These are phyloP conservation scores for Suillus luteus DNA, from an alignment of 768 basidiomycete species.

Conservation along the genomic window DNA sequence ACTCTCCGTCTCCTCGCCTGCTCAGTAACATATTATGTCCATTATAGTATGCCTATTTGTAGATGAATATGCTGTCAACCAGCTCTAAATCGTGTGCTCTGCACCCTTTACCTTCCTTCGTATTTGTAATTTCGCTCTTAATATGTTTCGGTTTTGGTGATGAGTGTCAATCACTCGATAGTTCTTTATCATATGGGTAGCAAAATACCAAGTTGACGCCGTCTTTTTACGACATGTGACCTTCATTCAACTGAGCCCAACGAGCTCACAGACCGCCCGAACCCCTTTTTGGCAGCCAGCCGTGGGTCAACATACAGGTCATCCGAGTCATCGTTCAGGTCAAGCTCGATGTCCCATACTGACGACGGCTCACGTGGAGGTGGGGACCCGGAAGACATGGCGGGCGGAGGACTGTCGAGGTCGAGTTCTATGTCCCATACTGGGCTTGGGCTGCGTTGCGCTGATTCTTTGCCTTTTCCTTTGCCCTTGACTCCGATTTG, in stretches of 20 bases:
- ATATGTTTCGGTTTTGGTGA: not conserved
- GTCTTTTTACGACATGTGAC: not conserved
- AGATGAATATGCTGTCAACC: conserved; percentile 4
- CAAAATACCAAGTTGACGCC: not conserved
- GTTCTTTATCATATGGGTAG: no score
- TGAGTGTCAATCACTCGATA: not conserved
- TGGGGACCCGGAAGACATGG: conserved; percentile 10
- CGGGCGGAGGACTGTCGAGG: conserved; percentile 34
- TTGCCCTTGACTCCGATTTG: conserved; percentile 6
- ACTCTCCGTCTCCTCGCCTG: not conserved
- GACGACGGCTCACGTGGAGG: conserved; percentile 29
- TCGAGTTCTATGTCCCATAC: conserved; percentile 77
- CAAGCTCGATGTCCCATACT: conserved; percentile 49
- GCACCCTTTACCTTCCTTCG: not conserved
- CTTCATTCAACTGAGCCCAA: conserved; percentile 7
- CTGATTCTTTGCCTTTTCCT: conserved; percentile 28
- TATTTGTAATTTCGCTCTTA: not conserved
- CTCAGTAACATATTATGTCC: conserved; percentile 26
- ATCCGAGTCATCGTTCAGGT: conserved; percentile 32
- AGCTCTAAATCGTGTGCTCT: not conserved
- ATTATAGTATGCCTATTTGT: conserved; percentile 19
- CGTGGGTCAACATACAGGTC: conserved; percentile 12
- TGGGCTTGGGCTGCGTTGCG: conserved; percentile 53
- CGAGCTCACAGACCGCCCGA: conserved; percentile 3
- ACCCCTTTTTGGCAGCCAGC: conserved; percentile 4